Conservation (phyloP, 108 stramenopile genomes). For the Nannochloropsis granulata region DNA sequence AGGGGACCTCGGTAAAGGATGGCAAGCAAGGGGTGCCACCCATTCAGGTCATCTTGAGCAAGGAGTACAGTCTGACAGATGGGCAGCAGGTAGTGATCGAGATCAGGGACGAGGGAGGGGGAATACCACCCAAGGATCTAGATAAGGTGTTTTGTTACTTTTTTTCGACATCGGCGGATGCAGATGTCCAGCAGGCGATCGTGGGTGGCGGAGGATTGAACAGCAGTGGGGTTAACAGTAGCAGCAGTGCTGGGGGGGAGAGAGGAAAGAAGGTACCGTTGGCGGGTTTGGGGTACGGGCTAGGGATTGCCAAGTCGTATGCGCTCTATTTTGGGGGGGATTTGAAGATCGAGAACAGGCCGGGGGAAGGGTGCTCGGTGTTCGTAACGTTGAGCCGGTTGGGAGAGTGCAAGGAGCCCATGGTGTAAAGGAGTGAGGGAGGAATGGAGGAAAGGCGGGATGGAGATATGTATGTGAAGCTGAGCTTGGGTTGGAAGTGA, state of each 20-base stretch:
- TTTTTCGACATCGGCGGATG: neutral
- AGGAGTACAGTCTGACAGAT: neutral
- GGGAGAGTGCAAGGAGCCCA: neutral
- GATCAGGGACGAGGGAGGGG: neutral
- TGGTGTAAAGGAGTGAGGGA: neutral
- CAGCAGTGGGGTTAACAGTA: too few relatives aligned
- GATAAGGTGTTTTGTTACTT: neutral
- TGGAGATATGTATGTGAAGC: too few relatives aligned
- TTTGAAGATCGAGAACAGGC: neutral
- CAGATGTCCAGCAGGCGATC: neutral
- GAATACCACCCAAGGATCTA: neutral
- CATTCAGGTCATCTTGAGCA: neutral
- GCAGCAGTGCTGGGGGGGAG: neutral
- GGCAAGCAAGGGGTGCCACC: neutral
- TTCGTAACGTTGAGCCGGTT: neutral
- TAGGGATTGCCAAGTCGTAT: neutral
- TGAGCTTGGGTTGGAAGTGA: too few relatives aligned
- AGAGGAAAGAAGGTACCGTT: neutral
- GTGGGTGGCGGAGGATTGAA: neutral
- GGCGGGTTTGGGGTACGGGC: neutral
- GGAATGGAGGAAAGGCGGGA: too few relatives aligned
- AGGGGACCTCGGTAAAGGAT: neutral
- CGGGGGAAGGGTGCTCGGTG: neutral
- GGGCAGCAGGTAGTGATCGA: neutral
- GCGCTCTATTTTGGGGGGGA: neutral